Percentiles rank a stretch among this genome's conserved stretches.
Conservation (phyloP, 179 eudicot genomes). For the Silene coronaria region DNA sequence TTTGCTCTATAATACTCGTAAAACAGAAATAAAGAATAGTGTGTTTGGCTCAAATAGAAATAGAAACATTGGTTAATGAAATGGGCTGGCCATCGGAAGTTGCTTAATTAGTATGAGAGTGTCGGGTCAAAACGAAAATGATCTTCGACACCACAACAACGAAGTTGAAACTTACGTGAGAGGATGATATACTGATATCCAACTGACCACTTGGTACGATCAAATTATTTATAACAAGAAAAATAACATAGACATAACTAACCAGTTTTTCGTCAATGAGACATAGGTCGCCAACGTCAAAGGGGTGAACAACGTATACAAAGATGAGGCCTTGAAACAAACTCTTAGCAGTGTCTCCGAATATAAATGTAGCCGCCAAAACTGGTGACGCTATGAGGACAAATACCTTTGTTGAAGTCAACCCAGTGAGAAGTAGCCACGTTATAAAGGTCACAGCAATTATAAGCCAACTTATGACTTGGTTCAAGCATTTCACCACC, state of each 20-base stretch:
- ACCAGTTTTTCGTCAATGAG: conserved; percentile 19
- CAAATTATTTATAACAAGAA: background rate
- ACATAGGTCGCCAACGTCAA: conserved; percentile 29
- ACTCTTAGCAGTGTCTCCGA: conserved; percentile 18
- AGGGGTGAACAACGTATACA: conserved; percentile 11
- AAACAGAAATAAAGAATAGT: too few species aligned
- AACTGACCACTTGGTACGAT: too few species aligned
- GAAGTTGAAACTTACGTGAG: background rate
- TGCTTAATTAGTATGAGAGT: too few species aligned
- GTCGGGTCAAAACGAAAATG: too few species aligned
- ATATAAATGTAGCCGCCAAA: conserved; percentile 13
- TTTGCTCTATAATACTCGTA: too few species aligned
- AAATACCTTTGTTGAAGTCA: conserved; percentile 7
- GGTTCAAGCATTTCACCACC: conserved; percentile 9
- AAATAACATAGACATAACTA: background rate
- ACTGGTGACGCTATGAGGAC: conserved; percentile 15
- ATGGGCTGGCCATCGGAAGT: too few species aligned
- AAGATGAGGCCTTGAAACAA: conserved; percentile 25
- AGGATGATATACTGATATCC: too few species aligned
- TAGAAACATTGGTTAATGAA: too few species aligned
- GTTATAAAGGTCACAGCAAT: background rate
- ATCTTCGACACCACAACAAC: too few species aligned
- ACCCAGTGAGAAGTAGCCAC: conserved; percentile 22
- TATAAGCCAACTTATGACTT: conserved; percentile 4
- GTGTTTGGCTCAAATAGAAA: too few species aligned